A percentile compares a stretch with the other conserved stretches of the same genome.
Evolutionary conservation across 345 rosid genomes (phyloP).

Genomic region (Eucalyptus marginata): DNA sequence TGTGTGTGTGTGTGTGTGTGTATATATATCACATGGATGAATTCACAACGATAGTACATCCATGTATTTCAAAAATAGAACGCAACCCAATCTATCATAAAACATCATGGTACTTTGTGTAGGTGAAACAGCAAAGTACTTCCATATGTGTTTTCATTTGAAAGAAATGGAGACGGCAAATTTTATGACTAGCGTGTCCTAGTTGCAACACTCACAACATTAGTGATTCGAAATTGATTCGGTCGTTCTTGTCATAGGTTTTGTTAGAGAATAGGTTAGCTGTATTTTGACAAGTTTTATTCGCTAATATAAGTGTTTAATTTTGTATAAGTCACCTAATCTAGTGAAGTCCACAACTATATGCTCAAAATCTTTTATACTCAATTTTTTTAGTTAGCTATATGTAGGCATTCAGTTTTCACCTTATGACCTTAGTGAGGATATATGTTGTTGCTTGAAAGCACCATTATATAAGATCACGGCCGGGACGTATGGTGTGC

Average conservation of each 20-base stretch:
- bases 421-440: neutral
- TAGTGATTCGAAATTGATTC: neutral
- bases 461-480: neutral
- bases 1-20: neutral
- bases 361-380: neutral
- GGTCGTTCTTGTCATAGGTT: neutral
- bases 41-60: neutral
- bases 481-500: neutral
- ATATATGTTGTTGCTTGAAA: neutral
- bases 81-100: neutral
- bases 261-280: neutral
- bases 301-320: neutral
- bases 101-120: neutral
- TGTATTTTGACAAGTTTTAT: neutral
- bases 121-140: neutral
- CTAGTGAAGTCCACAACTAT: neutral
- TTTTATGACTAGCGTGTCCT: neutral
- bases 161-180: neutral
- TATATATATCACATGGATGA: neutral
- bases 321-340: neutral
- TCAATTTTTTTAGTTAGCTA: neutral
- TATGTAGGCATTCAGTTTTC: neutral
- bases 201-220: neutral
- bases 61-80: neutral
- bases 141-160: neutral